These are phyloP conservation scores for Austroboletus niveus DNA, from an alignment of 1,284 basidiomycete species.

Conservation along the genomic window DNA sequence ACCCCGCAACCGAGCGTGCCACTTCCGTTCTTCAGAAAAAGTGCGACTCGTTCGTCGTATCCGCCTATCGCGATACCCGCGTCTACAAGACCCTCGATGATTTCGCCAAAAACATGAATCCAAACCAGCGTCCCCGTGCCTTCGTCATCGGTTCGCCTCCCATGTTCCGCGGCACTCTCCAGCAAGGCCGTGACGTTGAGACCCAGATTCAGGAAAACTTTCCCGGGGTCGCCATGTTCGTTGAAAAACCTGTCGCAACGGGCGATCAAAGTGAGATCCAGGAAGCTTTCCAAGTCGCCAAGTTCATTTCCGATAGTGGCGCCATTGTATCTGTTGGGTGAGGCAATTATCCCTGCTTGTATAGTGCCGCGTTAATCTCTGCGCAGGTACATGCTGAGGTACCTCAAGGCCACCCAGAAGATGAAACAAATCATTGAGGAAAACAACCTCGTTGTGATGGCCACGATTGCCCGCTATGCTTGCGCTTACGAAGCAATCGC, in stretches of 20 bases:
- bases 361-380: conserved; percentile 6
- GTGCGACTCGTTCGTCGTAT: conserved; percentile 90
- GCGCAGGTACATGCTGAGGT: conserved; percentile 83
- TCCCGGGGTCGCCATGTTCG: conserved; percentile 88
- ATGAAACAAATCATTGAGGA: conserved; percentile 98
- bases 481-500: conserved; percentile 90
- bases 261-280: conserved; percentile 71
- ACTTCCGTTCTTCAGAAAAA: conserved; percentile 83
- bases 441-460: conserved; percentile 96
- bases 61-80: conserved; percentile 90
- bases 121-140: conserved; percentile 62
- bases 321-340: conserved; percentile 91
- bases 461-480: conserved; percentile 93
- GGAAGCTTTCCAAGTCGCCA: conserved; percentile 66
- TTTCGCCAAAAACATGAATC: conserved; percentile 71
- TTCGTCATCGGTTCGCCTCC: conserved; percentile 93
- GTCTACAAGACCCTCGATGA: conserved; percentile 89
- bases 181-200: conserved; percentile 86
- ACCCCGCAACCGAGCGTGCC: conserved; percentile 85
- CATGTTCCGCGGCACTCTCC: conserved; percentile 83
- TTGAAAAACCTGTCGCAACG: conserved; percentile 94
- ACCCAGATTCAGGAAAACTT: conserved; percentile 87
- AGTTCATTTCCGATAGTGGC: conserved; percentile 63
- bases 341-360: conserved; percentile 8
- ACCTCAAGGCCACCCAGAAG: conserved; percentile 93